A percentile compares a stretch with the other conserved stretches of the same genome.
These are phyloP conservation scores for Cladosporium cucumerinum DNA, from an alignment of 2,329 filamentous ascomycete species.

Conservation along the genomic window DNA sequence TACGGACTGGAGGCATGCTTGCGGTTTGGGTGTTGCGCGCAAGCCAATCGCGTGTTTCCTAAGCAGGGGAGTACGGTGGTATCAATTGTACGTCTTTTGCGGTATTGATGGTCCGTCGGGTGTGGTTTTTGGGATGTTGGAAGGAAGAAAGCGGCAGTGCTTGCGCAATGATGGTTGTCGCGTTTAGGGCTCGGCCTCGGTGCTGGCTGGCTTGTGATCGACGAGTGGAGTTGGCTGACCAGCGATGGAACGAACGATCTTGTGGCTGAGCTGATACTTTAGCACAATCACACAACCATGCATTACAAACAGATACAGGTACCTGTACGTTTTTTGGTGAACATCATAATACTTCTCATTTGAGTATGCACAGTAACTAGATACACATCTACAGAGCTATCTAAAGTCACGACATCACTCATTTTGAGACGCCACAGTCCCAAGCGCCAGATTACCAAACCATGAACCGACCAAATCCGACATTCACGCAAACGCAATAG, in stretches of 20 bases:
- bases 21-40: background rate
- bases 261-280: background rate
- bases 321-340: background rate
- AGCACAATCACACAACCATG: background rate
- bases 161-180: background rate
- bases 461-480: background rate
- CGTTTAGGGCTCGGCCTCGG: conserved; percentile 2
- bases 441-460: background rate
- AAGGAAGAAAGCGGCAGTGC: background rate
- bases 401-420: background rate
- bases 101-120: background rate
- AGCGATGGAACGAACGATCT: background rate
- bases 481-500: background rate
- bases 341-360: background rate
- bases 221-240: background rate
- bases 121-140: background rate
- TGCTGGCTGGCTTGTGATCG: background rate
- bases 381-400: conserved; percentile 6
- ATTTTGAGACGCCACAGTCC: background rate
- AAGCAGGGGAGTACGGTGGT: background rate
- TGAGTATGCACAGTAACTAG: background rate
- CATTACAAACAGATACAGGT: background rate
- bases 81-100: background rate
- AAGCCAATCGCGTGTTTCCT: background rate
- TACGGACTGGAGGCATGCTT: conserved; percentile 9